A percentile compares a stretch with the other conserved stretches of the same genome.
Conservation (phyloP, 2,329 filamentous ascomycete genomes). For the Apiospora pterosperma region DNA sequence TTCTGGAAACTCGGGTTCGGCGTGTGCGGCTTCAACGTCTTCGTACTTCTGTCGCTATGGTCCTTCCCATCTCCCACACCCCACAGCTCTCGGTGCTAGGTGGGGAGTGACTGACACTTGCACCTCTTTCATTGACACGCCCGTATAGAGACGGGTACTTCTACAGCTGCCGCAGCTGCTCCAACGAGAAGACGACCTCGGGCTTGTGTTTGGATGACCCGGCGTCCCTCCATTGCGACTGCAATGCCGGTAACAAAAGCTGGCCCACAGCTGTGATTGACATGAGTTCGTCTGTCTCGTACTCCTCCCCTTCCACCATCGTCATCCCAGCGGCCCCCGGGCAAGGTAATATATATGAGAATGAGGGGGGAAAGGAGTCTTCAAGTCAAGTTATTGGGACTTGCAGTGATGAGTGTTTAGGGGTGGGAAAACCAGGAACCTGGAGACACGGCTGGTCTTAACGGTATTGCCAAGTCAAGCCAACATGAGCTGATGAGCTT, state of each 20-base stretch:
- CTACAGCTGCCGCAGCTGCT: neutral
- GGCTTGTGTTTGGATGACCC: neutral
- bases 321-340: neutral
- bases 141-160: neutral
- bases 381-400: neutral
- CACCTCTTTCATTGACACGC: too few species aligned
- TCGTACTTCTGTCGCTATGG: too few species aligned
- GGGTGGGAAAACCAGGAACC: neutral
- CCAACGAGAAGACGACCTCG: neutral
- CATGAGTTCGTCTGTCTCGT: neutral
- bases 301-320: neutral
- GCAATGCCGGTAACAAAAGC: neutral
- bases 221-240: neutral
- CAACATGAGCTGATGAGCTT: too few species aligned
- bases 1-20: too few species aligned
- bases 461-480: too few species aligned
- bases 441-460: neutral
- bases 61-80: too few species aligned
- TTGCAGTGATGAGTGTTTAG: neutral
- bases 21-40: neutral
- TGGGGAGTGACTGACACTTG: too few species aligned
- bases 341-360: neutral
- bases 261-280: neutral
- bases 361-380: neutral
- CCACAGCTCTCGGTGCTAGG: too few species aligned